These are phyloP conservation scores for Salix arbutifolia DNA, from an alignment of 345 rosid species.

Conservation along the genomic window DNA sequence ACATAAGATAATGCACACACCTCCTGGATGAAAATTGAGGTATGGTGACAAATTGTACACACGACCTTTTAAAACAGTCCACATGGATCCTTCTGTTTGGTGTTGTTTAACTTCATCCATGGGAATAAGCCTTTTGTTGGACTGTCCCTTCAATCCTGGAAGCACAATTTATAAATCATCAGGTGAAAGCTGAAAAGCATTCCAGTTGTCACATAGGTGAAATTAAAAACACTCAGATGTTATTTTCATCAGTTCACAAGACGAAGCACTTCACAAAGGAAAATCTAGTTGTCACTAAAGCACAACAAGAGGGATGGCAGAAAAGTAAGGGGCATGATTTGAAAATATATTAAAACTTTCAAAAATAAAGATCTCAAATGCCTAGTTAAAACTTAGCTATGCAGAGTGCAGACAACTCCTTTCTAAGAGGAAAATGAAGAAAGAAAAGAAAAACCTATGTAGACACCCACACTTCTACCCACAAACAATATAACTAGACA, in stretches of 20 bases:
- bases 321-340: too few relatives aligned
- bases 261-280: not conserved
- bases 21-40: slow-evolving; percentile 96
- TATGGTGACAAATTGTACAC: slow-evolving; percentile 85
- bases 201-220: not conserved
- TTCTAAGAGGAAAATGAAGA: not conserved
- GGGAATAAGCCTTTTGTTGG: slow-evolving; percentile 70
- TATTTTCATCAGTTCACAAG: not conserved
- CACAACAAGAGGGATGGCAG: not conserved
- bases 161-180: not conserved
- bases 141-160: slow-evolving; percentile 73
- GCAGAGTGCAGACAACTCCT: not conserved
- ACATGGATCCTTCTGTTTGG: slow-evolving; percentile 70
- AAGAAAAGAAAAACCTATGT: not conserved
- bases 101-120: slow-evolving; percentile 76
- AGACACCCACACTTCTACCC: not conserved
- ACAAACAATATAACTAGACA: not conserved
- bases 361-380: not conserved
- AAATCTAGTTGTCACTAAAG: not conserved
- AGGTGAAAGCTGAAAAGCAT: not conserved
- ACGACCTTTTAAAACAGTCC: slow-evolving; percentile 87
- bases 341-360: too few relatives aligned
- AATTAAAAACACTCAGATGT: not conserved
- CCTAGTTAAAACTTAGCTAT: not conserved
- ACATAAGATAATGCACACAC: slow-evolving; percentile 25